Evolutionary conservation across 139 green algal genomes (phyloP).

Genomic region (Spirogloea muscicola): DNA sequence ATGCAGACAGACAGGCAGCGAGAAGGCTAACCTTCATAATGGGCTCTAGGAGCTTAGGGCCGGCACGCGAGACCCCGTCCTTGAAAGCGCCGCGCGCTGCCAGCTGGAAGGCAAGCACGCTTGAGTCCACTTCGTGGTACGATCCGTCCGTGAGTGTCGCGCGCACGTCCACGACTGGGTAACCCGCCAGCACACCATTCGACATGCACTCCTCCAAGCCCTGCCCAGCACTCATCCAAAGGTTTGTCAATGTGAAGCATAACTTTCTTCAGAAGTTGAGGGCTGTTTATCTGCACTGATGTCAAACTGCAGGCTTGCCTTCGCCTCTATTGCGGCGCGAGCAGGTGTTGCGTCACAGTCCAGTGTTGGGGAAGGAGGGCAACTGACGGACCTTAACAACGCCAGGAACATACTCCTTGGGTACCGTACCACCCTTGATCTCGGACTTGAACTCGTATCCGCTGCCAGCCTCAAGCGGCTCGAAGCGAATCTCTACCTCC

Average conservation of each 20-base stretch:
- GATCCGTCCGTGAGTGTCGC: slow-evolving; percentile 85
- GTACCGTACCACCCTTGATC: slow-evolving; percentile 91
- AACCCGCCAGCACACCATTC: slow-evolving; percentile 80
- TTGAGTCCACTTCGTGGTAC: slow-evolving; percentile 98
- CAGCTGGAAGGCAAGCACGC: slow-evolving; percentile 97
- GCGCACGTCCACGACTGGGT: slow-evolving; percentile 71
- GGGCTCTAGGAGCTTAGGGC: slow-evolving; percentile 87
- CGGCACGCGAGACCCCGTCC: slow-evolving; percentile 90
- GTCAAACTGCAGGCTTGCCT: too few relatives aligned
- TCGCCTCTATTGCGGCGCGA: too few relatives aligned
- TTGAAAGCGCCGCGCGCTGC: slow-evolving; percentile 73
- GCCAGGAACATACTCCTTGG: slow-evolving; percentile 97
- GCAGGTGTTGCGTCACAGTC: too few relatives aligned
- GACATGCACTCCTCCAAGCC: slow-evolving; percentile 93
- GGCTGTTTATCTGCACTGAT: too few relatives aligned
- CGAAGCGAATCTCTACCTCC: slow-evolving; percentile 85
- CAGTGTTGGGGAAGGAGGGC: background rate
- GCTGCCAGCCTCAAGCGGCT: slow-evolving; percentile 78
- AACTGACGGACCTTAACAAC: slow-evolving; percentile 83
- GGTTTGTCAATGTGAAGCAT: too few relatives aligned
- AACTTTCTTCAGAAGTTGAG: too few relatives aligned
- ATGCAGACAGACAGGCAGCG: too few relatives aligned
- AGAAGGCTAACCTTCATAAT: slow-evolving; percentile 98
- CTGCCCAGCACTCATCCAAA: too few relatives aligned
- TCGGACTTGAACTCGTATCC: slow-evolving; percentile 90